Percentiles rank a stretch among this genome's conserved stretches.
Evolutionary conservation across 257 asterid species (phyloP).

Genomic region (Forsythia suspensa): DNA sequence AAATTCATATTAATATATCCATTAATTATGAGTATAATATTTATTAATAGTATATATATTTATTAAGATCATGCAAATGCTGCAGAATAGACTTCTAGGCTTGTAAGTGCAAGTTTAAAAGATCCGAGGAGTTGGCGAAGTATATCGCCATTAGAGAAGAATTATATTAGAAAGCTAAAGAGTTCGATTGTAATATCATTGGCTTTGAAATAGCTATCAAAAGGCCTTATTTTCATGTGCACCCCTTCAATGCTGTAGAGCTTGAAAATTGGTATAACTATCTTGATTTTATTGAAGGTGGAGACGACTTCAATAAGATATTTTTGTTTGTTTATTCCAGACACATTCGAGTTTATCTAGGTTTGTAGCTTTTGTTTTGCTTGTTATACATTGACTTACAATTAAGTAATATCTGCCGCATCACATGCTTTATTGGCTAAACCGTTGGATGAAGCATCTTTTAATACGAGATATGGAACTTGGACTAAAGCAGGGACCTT

Average conservation of each 20-base stretch:
- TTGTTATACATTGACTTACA: slow-evolving; percentile 32
- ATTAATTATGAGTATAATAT: no score
- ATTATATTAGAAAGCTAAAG: slow-evolving; percentile 83
- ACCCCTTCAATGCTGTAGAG: slow-evolving; percentile 80
- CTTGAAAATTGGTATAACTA: slow-evolving; percentile 59
- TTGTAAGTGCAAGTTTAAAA: slow-evolving; percentile 54
- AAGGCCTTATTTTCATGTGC: slow-evolving; percentile 97
- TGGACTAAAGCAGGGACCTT: slow-evolving; percentile 40
- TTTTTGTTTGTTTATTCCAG: slow-evolving; percentile 29
- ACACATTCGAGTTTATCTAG: slow-evolving; percentile 34
- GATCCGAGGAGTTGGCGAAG: slow-evolving; percentile 96
- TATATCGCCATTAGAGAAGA: slow-evolving; percentile 89
- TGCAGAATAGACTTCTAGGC: no score
- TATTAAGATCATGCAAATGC: no score
- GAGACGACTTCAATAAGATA: slow-evolving; percentile 89
- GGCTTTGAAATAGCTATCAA: slow-evolving; percentile 93
- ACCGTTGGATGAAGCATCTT: slow-evolving; percentile 93
- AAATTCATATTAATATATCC: no score
- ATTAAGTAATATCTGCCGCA: slow-evolving; percentile 92
- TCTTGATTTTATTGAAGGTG: no score
- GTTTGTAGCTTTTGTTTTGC: slow-evolving; percentile 77
- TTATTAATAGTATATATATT: no score
- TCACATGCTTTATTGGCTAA: slow-evolving; percentile 91
- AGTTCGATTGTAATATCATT: slow-evolving; percentile 77
- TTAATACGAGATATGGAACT: slow-evolving; percentile 80